Base-by-base conservation (phyloP, 306 rosid genomes). In the Sechiopsis laciniata region DNA sequence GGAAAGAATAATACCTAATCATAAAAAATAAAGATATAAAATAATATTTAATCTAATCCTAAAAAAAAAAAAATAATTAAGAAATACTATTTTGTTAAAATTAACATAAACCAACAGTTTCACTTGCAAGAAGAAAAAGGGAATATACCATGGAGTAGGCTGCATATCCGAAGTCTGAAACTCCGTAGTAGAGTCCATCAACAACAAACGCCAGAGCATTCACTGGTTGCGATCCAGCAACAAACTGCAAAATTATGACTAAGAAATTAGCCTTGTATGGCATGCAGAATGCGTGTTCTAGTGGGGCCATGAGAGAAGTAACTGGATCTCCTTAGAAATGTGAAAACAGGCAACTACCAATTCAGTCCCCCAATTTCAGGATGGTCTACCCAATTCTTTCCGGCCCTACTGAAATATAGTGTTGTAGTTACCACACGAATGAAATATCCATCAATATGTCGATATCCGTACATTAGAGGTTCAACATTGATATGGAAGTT, bases 201-300 rank as follows among this genome's bases (percentile, higher is more conserved):
- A 91, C 77, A 80, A 95, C 97, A 81, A 95, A 95, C 57, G 97
- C 96, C 79, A 95, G 99, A 95, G 99, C 96, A 80, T 91, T 95
- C 58, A 95, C 83, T 13, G 99, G 97, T 78, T 95, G 97, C 78
- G 97, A 86, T 75, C 92, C 99, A 74, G 96, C 97, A 74, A 91
- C 92, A 80, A 91, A 95, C 96, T 95, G 87, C 82, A 72, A 35
- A 81, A 77, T 78, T 70, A 66, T 78, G 72, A 26, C 72, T 67
- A 63, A 55, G 54, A 73, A 29, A 75, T 76, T 8, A 81, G 63
- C 37, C 5, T 32, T 32, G 37, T 32, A 32, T 32, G 29, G 29
- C 29, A 26, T 26, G 2, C 29, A 26, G 29, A 26, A 26, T 26
- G 29, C 29, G 29, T 2, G 29, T 26, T 26, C 29, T 26, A 26